Percentiles rank a stretch among this genome's conserved stretches.
These are phyloP conservation scores for Mycena citricolor DNA, from an alignment of 1,284 basidiomycete species.

Conservation along the genomic window DNA sequence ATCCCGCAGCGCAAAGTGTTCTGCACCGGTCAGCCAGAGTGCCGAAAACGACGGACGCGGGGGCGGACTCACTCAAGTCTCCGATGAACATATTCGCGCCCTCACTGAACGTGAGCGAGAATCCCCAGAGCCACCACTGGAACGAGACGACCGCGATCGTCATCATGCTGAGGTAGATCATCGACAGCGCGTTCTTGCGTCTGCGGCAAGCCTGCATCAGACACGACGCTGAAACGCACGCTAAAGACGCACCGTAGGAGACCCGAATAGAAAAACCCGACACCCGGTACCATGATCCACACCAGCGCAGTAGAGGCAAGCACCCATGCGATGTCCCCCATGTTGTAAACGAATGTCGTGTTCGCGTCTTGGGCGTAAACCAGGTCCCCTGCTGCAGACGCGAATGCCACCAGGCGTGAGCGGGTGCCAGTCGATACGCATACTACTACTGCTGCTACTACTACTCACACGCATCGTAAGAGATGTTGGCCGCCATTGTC, in stretches of 20 bases:
- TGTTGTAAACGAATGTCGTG: constrained; percentile 51
- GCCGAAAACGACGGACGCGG: constrained; percentile 44
- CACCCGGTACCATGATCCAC: constrained; percentile 91
- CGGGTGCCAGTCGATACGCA: too few species aligned
- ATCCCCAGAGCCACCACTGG: constrained; percentile 80
- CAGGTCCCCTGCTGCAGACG: too few species aligned
- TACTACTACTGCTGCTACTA: too few species aligned
- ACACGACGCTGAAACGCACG: too few species aligned
- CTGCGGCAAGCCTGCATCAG: too few species aligned
- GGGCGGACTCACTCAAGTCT: too few species aligned
- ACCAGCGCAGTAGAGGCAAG: constrained; percentile 73
- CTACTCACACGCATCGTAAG: constrained; percentile 51
- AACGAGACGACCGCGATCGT: constrained; percentile 75
- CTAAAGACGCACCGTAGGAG: too few species aligned
- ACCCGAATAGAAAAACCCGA: constrained; percentile 91
- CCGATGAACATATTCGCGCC: constrained; percentile 62
- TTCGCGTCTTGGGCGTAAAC: constrained; percentile 35
- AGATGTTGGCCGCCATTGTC: constrained; percentile 52
- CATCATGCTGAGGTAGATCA: constrained; percentile 86
- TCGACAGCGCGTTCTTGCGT: constrained; percentile 90
- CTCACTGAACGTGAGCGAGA: constrained; percentile 68
- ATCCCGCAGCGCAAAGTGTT: constrained; percentile 82
- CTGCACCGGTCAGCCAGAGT: constrained; percentile 30
- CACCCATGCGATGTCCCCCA: constrained; percentile 82
- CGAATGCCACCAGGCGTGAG: too few species aligned